These are phyloP conservation scores for Vaccinium darrowii DNA, from an alignment of 148 eudicot species.

Conservation along the genomic window DNA sequence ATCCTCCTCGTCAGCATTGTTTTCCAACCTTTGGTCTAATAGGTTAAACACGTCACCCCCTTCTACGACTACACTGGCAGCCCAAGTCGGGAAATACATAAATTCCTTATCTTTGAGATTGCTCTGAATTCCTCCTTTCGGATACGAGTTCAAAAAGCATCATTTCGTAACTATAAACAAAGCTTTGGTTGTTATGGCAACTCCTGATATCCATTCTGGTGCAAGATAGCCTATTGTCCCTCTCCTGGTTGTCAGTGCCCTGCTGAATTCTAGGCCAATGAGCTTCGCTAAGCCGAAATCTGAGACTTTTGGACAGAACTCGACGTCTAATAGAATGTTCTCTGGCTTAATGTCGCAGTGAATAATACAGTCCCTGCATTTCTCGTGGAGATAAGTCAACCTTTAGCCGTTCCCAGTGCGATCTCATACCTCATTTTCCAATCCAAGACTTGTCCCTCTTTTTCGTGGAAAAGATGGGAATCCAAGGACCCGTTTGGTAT, in stretches of 20 bases:
- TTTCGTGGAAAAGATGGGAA: conserved; percentile 36
- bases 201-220: conserved; percentile 69
- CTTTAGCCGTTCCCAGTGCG: conserved; percentile 49
- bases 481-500: conserved; percentile 60
- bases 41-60: conserved; percentile 46
- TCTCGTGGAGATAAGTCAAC: conserved; percentile 56
- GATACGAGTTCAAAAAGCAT: conserved; percentile 57
- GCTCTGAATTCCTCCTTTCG: conserved; percentile 48
- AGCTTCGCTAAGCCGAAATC: conserved; percentile 74
- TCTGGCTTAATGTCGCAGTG: conserved; percentile 78
- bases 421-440: conserved; percentile 44
- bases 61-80: conserved; percentile 39
- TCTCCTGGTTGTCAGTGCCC: conserved; percentile 65
- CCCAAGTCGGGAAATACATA: conserved; percentile 53
- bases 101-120: conserved; percentile 32
- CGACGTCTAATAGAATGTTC: conserved; percentile 52
- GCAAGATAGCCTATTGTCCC: conserved; percentile 72
- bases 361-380: conserved; percentile 31
- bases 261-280: conserved; percentile 56
- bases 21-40: conserved; percentile 42
- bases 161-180: conserved; percentile 68
- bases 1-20: conserved; percentile 44
- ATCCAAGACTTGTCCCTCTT: conserved; percentile 22
- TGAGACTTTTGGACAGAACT: conserved; percentile 51
- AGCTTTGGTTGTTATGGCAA: conserved; percentile 26